These are phyloP conservation scores for Rhynchospora breviuscula DNA, from an alignment of 176 grass and related monocot genomes.

Conservation along the genomic window DNA sequence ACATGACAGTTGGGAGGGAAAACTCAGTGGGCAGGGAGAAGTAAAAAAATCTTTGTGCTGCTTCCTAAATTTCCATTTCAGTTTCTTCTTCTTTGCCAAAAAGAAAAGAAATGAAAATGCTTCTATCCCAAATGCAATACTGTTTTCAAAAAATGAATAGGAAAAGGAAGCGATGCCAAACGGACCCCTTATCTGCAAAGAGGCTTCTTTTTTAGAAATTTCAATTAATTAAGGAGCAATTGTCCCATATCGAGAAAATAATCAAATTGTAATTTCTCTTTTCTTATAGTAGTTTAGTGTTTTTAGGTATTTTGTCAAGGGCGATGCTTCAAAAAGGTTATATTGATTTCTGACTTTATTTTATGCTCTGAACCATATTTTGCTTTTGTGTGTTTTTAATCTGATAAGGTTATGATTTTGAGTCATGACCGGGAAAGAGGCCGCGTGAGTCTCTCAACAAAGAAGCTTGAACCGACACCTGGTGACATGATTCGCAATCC, in stretches of 20 bases:
- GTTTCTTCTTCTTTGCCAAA: too few relatives aligned
- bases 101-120: too few relatives aligned
- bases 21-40: too few relatives aligned
- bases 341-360: neutral
- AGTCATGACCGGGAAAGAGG: conserved; percentile 98
- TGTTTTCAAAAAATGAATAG: too few relatives aligned
- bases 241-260: neutral
- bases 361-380: conserved; percentile 3
- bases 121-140: too few relatives aligned
- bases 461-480: conserved; percentile 90
- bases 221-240: neutral
- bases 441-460: conserved; percentile 88
- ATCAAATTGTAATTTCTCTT: neutral
- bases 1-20: too few relatives aligned
- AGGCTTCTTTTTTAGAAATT: neutral
- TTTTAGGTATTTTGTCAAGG: neutral
- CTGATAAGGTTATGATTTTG: conserved; percentile 77
- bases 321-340: neutral
- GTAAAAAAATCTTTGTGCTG: too few relatives aligned
- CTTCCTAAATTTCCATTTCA: too few relatives aligned
- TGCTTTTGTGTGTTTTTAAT: neutral
- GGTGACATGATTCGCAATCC: conserved; percentile 98
- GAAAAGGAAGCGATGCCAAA: too few relatives aligned
- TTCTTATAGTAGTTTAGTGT: neutral
- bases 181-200: neutral